These are phyloP conservation scores for Gaultheria prostrata DNA, from an alignment of 148 eudicot species.

Conservation along the genomic window DNA sequence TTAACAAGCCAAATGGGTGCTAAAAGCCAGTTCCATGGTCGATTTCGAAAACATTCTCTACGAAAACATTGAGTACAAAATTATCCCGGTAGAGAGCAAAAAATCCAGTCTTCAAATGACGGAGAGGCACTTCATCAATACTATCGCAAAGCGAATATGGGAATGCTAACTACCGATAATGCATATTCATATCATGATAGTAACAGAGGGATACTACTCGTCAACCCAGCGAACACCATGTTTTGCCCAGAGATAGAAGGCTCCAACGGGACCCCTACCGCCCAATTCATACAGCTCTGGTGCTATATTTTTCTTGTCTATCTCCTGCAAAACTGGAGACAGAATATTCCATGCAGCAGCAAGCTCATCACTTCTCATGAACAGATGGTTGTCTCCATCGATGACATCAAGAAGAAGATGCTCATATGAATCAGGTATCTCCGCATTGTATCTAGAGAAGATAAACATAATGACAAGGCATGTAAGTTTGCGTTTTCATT, in stretches of 20 bases:
- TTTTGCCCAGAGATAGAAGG: conserved; percentile 37
- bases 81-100: background rate
- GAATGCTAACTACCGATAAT: too few relatives aligned
- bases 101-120: background rate
- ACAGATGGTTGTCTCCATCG: conserved; percentile 42
- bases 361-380: conserved; percentile 45
- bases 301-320: conserved; percentile 26
- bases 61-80: background rate
- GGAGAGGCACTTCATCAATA: background rate
- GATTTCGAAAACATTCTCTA: background rate
- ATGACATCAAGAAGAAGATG: conserved; percentile 35
- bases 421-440: conserved; percentile 42
- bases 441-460: conserved; percentile 27
- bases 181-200: background rate
- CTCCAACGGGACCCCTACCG: conserved; percentile 43
- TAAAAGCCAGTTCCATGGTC: background rate
- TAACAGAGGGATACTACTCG: background rate
- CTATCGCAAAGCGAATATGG: background rate
- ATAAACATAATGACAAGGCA: background rate
- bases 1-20: background rate
- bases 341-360: conserved; percentile 36
- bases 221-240: conserved; percentile 32
- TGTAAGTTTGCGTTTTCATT: background rate
- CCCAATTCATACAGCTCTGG: conserved; percentile 35
- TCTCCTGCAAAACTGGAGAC: conserved; percentile 28